These are phyloP conservation scores for Brassica nigra DNA, from an alignment of 345 rosid genomes.

Conservation along the genomic window DNA sequence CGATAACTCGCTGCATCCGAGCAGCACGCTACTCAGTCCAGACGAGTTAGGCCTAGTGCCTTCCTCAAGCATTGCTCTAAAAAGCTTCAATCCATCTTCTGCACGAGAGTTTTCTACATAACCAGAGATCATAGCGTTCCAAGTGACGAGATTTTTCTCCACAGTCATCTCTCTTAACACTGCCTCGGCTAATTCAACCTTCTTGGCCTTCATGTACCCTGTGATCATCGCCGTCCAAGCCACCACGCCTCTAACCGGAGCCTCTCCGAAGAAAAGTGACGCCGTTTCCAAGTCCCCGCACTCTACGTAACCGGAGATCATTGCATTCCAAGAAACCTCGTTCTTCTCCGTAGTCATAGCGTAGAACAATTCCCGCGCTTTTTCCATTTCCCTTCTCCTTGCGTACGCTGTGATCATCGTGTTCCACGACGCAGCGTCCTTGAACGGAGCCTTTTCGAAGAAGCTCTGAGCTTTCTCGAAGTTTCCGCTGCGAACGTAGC, in stretches of 20 bases:
- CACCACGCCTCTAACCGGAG: background rate
- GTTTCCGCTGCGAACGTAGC: slow-evolving; percentile 48
- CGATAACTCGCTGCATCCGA: background rate
- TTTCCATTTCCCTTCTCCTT: slow-evolving; percentile 48
- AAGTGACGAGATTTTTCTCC: background rate
- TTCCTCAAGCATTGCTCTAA: background rate
- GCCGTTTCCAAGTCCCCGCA: background rate
- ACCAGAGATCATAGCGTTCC: slow-evolving; percentile 4
- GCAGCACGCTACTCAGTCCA: background rate
- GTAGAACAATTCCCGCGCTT: slow-evolving; percentile 52
- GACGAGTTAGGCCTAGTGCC: slow-evolving; percentile 2
- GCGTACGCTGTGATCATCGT: slow-evolving; percentile 71
- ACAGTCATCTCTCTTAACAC: background rate
- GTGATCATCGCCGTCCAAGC: slow-evolving; percentile 3
- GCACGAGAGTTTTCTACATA: background rate
- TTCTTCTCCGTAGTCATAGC: slow-evolving; percentile 54
- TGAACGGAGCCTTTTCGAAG: slow-evolving; percentile 54
- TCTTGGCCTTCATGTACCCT: background rate
- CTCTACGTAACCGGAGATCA: background rate
- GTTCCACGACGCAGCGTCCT: slow-evolving; percentile 72
- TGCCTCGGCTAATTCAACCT: background rate
- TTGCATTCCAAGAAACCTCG: slow-evolving; percentile 8
- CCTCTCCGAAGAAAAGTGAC: background rate
- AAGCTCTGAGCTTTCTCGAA: slow-evolving; percentile 50
- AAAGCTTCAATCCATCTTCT: background rate